Percentiles rank a stretch among this genome's conserved stretches.
phyloP scores from a whole-genome alignment of 2,329 filamentous ascomycete genomes.

The Aureobasidium sp. region DNA sequence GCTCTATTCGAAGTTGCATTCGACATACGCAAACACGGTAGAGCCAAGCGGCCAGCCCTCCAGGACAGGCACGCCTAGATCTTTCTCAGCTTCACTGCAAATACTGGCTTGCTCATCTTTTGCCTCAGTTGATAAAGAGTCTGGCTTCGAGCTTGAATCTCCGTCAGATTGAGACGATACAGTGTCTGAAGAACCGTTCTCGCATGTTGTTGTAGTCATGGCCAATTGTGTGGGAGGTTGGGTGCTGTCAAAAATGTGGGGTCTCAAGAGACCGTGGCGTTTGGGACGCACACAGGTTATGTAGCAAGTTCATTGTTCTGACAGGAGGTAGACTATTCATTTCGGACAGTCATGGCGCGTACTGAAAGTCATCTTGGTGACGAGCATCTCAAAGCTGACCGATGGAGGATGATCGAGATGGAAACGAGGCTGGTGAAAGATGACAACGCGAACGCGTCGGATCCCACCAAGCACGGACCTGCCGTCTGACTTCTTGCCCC shows the following conservation, averaged over 20 bases:
- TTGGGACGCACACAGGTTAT: background rate
- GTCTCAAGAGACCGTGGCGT: background rate
- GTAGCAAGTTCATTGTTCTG: background rate
- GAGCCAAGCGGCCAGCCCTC: background rate
- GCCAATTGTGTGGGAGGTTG: background rate
- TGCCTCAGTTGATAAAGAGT: background rate
- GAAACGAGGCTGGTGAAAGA: background rate
- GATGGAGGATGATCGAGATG: background rate
- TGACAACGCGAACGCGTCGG: background rate
- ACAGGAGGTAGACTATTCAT: no score
- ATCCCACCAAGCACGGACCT: background rate
- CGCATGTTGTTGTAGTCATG: background rate
- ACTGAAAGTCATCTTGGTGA: background rate
- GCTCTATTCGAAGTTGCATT: background rate
- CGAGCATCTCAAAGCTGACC: background rate
- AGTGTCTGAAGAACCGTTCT: background rate
- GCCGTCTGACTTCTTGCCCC: background rate
- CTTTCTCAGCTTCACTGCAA: background rate
- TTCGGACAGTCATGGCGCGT: background rate
- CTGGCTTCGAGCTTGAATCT: background rate
- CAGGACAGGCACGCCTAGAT: background rate
- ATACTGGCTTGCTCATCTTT: background rate
- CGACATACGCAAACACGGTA: background rate
- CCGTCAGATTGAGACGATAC: background rate
- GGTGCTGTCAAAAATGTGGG: background rate